Percentiles rank a stretch among this genome's conserved stretches.
These are phyloP conservation scores for Pyrenochaeta sp. DNA, from an alignment of 2,329 filamentous ascomycete species.

Conservation along the genomic window DNA sequence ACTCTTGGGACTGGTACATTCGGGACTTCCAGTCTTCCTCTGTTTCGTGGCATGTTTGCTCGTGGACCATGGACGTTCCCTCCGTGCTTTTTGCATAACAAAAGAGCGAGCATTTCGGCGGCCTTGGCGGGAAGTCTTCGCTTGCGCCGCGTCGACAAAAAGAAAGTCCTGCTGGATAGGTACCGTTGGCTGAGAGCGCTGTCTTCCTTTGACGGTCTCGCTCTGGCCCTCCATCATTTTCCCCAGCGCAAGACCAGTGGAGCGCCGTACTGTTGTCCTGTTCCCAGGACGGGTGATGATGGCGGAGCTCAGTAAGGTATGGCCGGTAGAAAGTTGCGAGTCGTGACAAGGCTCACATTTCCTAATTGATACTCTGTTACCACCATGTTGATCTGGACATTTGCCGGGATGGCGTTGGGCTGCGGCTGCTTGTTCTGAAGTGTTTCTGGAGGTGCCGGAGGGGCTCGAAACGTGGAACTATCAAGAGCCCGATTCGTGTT, in stretches of 20 bases:
- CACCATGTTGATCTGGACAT: conserved; percentile 38
- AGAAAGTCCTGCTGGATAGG: conserved; percentile 47
- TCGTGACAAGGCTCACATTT: conserved; percentile 34
- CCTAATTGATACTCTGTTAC: conserved; percentile 35
- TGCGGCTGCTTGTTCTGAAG: conserved; percentile 33
- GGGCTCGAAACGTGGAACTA: conserved; percentile 43
- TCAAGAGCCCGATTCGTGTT: conserved; percentile 46
- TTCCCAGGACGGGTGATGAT: conserved; percentile 27
- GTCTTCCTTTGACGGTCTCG: conserved; percentile 30
- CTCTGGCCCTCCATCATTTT: conserved; percentile 39
- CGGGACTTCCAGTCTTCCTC: conserved; percentile 30
- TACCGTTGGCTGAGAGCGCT: conserved; percentile 28
- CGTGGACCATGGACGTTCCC: conserved; percentile 50
- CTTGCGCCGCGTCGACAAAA: conserved; percentile 49
- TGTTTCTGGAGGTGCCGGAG: conserved; percentile 34
- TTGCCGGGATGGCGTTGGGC: conserved; percentile 29
- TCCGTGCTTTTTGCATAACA: conserved; percentile 51
- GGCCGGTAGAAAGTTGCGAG: conserved; percentile 25
- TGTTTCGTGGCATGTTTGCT: conserved; percentile 49
- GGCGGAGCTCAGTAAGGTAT: conserved; percentile 34
- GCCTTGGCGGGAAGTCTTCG: conserved; percentile 49
- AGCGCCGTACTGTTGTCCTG: conserved; percentile 25
- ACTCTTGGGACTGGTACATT: conserved; percentile 39
- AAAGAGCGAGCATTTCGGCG: conserved; percentile 52
- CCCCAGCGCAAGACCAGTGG: conserved; percentile 29